Base-by-base conservation (phyloP, 306 rosid genomes). In the Cucurbita moschata region DNA sequence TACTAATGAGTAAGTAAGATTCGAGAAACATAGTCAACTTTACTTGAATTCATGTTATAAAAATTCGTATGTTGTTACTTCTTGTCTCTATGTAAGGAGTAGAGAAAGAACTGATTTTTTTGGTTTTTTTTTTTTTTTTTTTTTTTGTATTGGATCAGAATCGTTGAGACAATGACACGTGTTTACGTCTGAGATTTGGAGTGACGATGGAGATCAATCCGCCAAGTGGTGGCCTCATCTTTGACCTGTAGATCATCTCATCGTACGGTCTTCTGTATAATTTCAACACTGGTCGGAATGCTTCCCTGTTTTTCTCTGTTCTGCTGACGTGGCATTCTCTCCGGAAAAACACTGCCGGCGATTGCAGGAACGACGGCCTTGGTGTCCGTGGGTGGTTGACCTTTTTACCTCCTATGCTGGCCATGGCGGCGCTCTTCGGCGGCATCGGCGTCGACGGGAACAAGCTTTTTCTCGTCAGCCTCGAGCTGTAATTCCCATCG, bases 211-310 rank as follows among this genome's bases (percentile, higher is more conserved):
- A 95, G 78, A 94, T 87, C 44, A 94, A 89, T 35, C 99, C 99
- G 4, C 99, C 99, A 0, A 90, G 96, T 71, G 98, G 98, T 71
- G 98, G 96, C 83, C 92, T 62, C 98, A 92, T 92, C 91, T 92
- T 92, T 60, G 98, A 88, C 88, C 98, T 77, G 77, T 92, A 92
- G 0, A 90, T 69, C 96, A 92, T 90, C 84, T 92, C 98, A 14
- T 92, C 96, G 80, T 92, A 92, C 40, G 96, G 96, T 76, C 90
- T 82, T 23, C 96, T 65, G 81, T 92, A 82, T 76, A 90, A 88
- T 72, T 92, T 92, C 82, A 92, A 73, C 26, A 87, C 83, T 8
- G 96, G 86, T 74, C 76, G 5, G 86, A 92, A 92, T 12, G 90
- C 88, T 59, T 90, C 96, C 60, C 92, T 73, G 37, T 83, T 85